Base-by-base conservation (phyloP, 1,284 basidiomycete species). In the Flammula alnicola region DNA sequence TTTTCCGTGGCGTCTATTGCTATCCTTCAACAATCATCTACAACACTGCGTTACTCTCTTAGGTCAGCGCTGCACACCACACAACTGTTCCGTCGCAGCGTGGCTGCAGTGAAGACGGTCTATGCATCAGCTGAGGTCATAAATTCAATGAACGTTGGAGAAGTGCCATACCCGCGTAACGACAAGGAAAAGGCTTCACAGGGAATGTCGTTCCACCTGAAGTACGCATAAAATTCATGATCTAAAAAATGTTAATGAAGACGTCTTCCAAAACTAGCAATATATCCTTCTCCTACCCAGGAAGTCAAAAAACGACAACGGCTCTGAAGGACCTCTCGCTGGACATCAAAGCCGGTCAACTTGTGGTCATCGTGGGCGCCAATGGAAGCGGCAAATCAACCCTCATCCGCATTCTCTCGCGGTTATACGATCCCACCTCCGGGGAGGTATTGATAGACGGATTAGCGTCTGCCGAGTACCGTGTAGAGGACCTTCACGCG, bases 331-430 rank as follows among this genome's bases (percentile, higher is more conserved):
- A 65, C 3, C 61, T 80, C 3, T 75, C 73, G 0, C 64, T 81
- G 19, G 62, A 49, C 4, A 75, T 81, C 44, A 64, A 68, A 29
- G n/a, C n/a, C n/a, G n/a, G n/a, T n/a, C n/a, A n/a, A n/a, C n/a
- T n/a, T n/a, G n/a, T n/a, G n/a, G n/a, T 61, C 75, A 0, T 80
- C 23, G 77, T 78, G 11, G 75, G 74, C 12, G 61, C 63, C 5
- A 76, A 75, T 45, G 77, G 77, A 10, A 71, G 69, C 37, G 74
- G 75, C 4, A 76, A 78, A 51, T 72, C 72, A 1, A 74, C 74
- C 0, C 54, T 77, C 11, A 58, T 74, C 30, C 73, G 72, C 31
- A 67, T 80, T 4, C 61, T 80, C 4, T 64, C 71, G 1, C 68
- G 76, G 0, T 56, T 77, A 16, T 78, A 75, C 51, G 71, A 76